Base-by-base conservation (phyloP, 1,139 yeast genomes). In the Meyerozyma guilliermondii region DNA sequence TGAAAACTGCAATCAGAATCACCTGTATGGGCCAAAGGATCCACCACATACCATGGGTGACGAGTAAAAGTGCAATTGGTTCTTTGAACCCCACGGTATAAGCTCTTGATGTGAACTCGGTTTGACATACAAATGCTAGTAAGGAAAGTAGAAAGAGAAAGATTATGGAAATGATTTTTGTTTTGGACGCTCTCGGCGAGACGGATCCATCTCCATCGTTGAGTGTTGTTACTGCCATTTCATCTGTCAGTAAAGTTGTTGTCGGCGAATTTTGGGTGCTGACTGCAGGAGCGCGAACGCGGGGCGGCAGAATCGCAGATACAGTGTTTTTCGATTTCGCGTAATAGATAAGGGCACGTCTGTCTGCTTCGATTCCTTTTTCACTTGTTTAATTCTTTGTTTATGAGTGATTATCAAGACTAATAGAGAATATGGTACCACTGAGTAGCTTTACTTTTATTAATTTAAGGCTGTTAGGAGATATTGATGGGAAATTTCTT, bases 31-130 rank as follows among this genome's bases (percentile, higher is more conserved):
- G 94, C 87, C 91, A 84, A 41, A 86, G 69, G 14, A 76, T 42
- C 74, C 81, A 71, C 95, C 95, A 87, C 13, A 84, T 76, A 1
- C 91, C 86, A 56, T 87, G 96, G 0, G 95, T 88, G 7, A 86
- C 65, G 45, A 78, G 68, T 40, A 87, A 63, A 45, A 85, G 66
- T 29, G 87, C 63, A 17, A 86, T 70, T 0, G 96, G 96, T 56
- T 87, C 92, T 44, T 75, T 62, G 58, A 81, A 87, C 7, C 74
- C 76, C 4, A 69, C 60, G 33, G 72, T 67, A 54, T 87, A 85
- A 6, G 87, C 74, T 45, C 81, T 83, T 4, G 89, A 78, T 1
- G 95, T 87, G 47, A 83, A 69, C 60, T 87, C 96, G 0, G 96
- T 87, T 58, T 87, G 96, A 7, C 75, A 57, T 1, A 87, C 89